These are phyloP conservation scores for Agaricus sinodeliciosus DNA, from an alignment of 768 basidiomycete genomes.

Conservation along the genomic window DNA sequence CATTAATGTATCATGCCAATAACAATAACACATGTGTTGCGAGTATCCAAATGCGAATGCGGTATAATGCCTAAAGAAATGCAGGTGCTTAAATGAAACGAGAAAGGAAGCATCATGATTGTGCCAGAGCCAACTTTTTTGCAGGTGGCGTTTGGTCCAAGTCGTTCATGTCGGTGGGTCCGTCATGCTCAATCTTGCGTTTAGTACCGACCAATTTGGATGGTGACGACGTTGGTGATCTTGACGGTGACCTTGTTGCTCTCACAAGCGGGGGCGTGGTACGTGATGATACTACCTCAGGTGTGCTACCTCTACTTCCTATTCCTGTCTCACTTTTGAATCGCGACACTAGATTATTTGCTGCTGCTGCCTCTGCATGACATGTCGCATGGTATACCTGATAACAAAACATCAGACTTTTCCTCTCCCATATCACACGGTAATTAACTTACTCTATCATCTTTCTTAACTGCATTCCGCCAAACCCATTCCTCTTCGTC, in stretches of 20 bases:
- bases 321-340: constrained; percentile 53
- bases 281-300: constrained; percentile 43
- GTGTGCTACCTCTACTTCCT: constrained; percentile 72
- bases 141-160: constrained; percentile 51
- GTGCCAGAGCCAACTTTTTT: constrained; percentile 56
- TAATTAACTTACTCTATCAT: constrained; percentile 55
- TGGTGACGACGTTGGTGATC: constrained; percentile 42
- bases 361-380: constrained; percentile 72
- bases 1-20: constrained; percentile 9
- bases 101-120: constrained; percentile 12
- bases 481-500: constrained; percentile 99
- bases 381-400: constrained; percentile 95
- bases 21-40: constrained; percentile 7
- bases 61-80: constrained; percentile 6
- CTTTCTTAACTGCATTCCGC: constrained; percentile 82
- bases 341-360: constrained; percentile 59
- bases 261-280: constrained; percentile 31
- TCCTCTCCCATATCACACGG: background rate
- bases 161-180: constrained; percentile 23
- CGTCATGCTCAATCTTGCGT: constrained; percentile 60
- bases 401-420: background rate
- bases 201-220: constrained; percentile 54
- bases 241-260: constrained; percentile 26
- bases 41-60: constrained; percentile 7
- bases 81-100: background rate